These are phyloP conservation scores for Fusarium cicatricum DNA, from an alignment of 2,329 filamentous ascomycete genomes.

Conservation along the genomic window DNA sequence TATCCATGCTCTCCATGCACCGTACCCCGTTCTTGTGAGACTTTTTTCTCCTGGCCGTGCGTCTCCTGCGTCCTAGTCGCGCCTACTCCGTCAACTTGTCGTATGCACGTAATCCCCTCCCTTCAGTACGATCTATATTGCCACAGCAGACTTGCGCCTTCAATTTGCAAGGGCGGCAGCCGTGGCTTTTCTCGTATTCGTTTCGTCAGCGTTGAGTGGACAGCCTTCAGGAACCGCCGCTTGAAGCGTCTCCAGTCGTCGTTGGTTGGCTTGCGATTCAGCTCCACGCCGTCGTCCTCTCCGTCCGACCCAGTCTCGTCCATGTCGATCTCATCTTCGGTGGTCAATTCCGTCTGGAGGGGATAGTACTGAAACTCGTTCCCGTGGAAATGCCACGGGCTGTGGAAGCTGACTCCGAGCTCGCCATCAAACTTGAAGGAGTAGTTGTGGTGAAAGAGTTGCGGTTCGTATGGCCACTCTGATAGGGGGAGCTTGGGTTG, in stretches of 20 bases:
- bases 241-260: slow-evolving; percentile 34
- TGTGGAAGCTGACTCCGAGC: slow-evolving; percentile 3
- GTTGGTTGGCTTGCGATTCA: slow-evolving; percentile 32
- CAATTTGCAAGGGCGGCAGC: slow-evolving; percentile 12
- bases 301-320: slow-evolving; percentile 3
- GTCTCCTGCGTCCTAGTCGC: no score
- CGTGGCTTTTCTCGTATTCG: slow-evolving; percentile 1
- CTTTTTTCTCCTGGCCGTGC: no score
- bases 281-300: slow-evolving; percentile 22
- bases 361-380: slow-evolving; percentile 27
- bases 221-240: slow-evolving; percentile 27
- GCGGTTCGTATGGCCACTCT: slow-evolving; percentile 18
- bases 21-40: no score
- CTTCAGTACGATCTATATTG: slow-evolving; percentile 22
- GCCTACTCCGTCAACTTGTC: no score
- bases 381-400: slow-evolving; percentile 14
- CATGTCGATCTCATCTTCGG: slow-evolving; percentile 9
- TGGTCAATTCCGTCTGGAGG: slow-evolving; percentile 12
- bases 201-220: slow-evolving; percentile 15
- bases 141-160: slow-evolving; percentile 30
- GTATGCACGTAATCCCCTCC: slow-evolving; percentile 4
- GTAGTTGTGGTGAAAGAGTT: slow-evolving; percentile 25
- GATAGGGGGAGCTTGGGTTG: slow-evolving; percentile 1
- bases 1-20: not conserved
- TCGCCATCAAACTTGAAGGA: slow-evolving; percentile 19